Evolutionary conservation across 1,284 basidiomycete genomes (phyloP).

Genomic region (Agaricales sp.): DNA sequence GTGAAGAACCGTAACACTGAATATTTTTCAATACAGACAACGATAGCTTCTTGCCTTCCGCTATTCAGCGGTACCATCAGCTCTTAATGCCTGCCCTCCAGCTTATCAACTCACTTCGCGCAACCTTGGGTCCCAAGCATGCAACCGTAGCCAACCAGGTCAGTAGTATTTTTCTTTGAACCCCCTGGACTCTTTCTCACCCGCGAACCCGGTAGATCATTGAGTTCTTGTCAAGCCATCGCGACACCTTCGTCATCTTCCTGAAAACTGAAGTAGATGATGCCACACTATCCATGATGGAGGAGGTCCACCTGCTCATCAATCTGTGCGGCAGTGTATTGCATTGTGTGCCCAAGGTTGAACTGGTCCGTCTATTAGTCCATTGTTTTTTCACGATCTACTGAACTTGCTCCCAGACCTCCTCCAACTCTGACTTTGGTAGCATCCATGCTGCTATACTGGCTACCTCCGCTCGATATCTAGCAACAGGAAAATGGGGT

Average conservation of each 20-base stretch:
- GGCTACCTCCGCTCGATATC: slow-evolving; percentile 63
- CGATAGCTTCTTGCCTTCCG: slow-evolving; percentile 81
- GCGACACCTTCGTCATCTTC: slow-evolving; percentile 71
- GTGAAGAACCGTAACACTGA: slow-evolving; percentile 7
- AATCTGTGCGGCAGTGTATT: slow-evolving; percentile 58
- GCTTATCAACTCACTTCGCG: slow-evolving; percentile 60
- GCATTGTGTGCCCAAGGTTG: slow-evolving; percentile 61
- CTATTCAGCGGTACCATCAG: slow-evolving; percentile 83
- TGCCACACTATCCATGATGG: slow-evolving; percentile 54
- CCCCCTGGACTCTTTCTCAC: slow-evolving; percentile 4
- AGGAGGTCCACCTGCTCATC: slow-evolving; percentile 72
- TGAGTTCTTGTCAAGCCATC: slow-evolving; percentile 69
- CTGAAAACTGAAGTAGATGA: slow-evolving; percentile 64
- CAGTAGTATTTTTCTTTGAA: slow-evolving; percentile 8
- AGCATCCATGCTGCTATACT: slow-evolving; percentile 77
- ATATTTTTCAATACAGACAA: slow-evolving; percentile 40
- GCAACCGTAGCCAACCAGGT: slow-evolving; percentile 60
- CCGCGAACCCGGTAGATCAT: slow-evolving; percentile 47
- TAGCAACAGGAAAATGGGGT: slow-evolving; percentile 56
- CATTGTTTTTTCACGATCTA: slow-evolving; percentile 3
- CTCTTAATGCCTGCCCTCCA: slow-evolving; percentile 81
- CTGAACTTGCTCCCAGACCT: slow-evolving; percentile 26
- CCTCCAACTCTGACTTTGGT: slow-evolving; percentile 68
- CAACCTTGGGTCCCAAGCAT: slow-evolving; percentile 59
- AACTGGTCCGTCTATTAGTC: slow-evolving; percentile 47